A percentile compares a stretch with the other conserved stretches of the same genome.
phyloP scores from a whole-genome alignment of 2,329 filamentous ascomycete species.

The Dothideomycetes sp. region DNA sequence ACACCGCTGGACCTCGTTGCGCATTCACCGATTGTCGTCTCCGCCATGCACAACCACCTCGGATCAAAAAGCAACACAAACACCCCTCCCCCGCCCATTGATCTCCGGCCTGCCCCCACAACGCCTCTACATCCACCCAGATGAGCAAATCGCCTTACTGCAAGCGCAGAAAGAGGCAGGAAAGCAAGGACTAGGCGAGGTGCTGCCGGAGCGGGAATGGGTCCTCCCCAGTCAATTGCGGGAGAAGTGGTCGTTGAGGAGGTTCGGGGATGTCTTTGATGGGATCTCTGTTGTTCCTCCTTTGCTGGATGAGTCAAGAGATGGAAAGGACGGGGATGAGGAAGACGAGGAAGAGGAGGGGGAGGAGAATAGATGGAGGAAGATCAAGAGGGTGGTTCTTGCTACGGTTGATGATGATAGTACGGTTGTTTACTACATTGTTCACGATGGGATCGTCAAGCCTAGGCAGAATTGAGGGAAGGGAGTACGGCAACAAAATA shows the following conservation, averaged over 20 bases:
- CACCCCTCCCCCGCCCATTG: slow-evolving; percentile 46
- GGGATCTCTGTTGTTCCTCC: slow-evolving; percentile 31
- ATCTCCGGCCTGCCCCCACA: slow-evolving; percentile 63
- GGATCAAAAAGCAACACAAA: slow-evolving; percentile 12
- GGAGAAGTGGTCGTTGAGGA: slow-evolving; percentile 59
- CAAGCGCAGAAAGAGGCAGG: slow-evolving; percentile 36
- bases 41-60: slow-evolving; percentile 2
- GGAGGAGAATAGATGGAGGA: slow-evolving; percentile 30
- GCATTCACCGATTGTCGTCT: slow-evolving; percentile 40
- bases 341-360: slow-evolving; percentile 13
- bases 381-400: slow-evolving; percentile 57
- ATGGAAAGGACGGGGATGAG: slow-evolving; percentile 11
- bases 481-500: too few species aligned
- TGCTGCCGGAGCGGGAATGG: slow-evolving; percentile 53
- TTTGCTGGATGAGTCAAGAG: neutral
- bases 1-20: slow-evolving; percentile 60
- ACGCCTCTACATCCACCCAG: slow-evolving; percentile 67
- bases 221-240: slow-evolving; percentile 61
- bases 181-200: slow-evolving; percentile 18
- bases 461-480: slow-evolving; percentile 61
- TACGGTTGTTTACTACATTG: slow-evolving; percentile 73
- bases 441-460: slow-evolving; percentile 81
- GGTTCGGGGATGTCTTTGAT: slow-evolving; percentile 62
- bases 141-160: slow-evolving; percentile 67
- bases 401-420: slow-evolving; percentile 70